Conservation (phyloP, 1,139 yeast species). For the Scheffersomyces insectosa region DNA sequence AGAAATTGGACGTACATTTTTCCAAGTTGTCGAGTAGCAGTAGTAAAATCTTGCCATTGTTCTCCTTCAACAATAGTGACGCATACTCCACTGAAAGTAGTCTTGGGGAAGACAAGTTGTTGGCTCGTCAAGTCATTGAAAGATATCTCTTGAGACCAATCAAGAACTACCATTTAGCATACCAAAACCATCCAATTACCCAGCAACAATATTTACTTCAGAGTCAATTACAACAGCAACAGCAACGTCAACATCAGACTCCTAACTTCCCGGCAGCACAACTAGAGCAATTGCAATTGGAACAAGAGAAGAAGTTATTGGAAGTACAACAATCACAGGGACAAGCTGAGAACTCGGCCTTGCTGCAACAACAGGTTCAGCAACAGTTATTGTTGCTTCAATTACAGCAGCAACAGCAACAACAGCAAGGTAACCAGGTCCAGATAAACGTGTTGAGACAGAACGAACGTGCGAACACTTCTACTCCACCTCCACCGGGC, state of each 20-base stretch:
- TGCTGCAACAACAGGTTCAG: slow-evolving; percentile 13
- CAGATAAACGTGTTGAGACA: slow-evolving; percentile 33
- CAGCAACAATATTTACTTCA: slow-evolving; percentile 41
- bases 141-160: slow-evolving; percentile 43
- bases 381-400: slow-evolving; percentile 12
- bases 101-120: slow-evolving; percentile 38
- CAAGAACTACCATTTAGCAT: slow-evolving; percentile 50
- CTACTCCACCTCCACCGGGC: slow-evolving; percentile 51
- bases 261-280: slow-evolving; percentile 20
- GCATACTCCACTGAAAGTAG: slow-evolving; percentile 21
- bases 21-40: slow-evolving; percentile 19
- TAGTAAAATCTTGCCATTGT: slow-evolving; percentile 35
- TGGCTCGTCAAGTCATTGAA: slow-evolving; percentile 46
- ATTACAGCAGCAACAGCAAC: slow-evolving; percentile 13
- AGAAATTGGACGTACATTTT: slow-evolving; percentile 36
- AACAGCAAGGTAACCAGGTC: slow-evolving; percentile 14
- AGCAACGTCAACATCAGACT: slow-evolving; percentile 17
- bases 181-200: slow-evolving; percentile 46
- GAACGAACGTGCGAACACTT: slow-evolving; percentile 34
- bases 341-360: slow-evolving; percentile 8
- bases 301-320: slow-evolving; percentile 28
- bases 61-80: slow-evolving; percentile 32
- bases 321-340: slow-evolving; percentile 14
- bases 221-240: slow-evolving; percentile 20
- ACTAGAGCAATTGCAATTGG: slow-evolving; percentile 29